Percentiles rank a stretch among this genome's conserved stretches.
Conservation (phyloP, 177 flowering plant genomes). For the Vitis hybrid region DNA sequence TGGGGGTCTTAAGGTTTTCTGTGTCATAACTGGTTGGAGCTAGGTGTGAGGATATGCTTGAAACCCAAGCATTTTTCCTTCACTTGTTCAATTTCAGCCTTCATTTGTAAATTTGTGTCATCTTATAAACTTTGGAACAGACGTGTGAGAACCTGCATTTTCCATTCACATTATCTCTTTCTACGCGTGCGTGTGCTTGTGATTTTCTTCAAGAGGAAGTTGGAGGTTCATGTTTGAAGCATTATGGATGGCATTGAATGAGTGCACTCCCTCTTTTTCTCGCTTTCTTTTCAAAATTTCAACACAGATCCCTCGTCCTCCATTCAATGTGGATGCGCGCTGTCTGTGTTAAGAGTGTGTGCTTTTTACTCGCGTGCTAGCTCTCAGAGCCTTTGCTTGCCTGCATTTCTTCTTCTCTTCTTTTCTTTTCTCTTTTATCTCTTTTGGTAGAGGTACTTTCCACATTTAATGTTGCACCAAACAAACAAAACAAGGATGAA, state of each 20-base stretch:
- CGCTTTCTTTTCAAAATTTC: neutral
- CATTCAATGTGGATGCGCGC: conserved; percentile 9
- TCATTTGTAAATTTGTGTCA: neutral
- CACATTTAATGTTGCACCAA: conserved; percentile 10
- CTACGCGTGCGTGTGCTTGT: neutral
- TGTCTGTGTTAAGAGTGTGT: too few species aligned
- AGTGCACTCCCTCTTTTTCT: conserved; percentile 1
- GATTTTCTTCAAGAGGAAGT: neutral
- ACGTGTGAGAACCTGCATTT: conserved; percentile 7
- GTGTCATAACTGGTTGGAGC: neutral
- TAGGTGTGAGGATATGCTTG: too few species aligned
- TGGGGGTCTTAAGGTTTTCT: neutral
- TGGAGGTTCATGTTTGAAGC: neutral
- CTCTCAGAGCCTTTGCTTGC: neutral
- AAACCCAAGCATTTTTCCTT: neutral
- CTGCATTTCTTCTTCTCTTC: neutral
- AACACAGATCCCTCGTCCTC: conserved; percentile 8
- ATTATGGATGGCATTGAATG: conserved; percentile 4
- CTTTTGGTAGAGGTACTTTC: neutral
- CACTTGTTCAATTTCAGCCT: neutral
- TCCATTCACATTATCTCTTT: conserved; percentile 1
- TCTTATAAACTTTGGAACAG: neutral
- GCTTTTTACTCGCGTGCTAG: neutral
- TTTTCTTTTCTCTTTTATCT: neutral
- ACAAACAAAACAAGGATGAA: conserved; percentile 8